These are phyloP conservation scores for Gentiana straminea DNA, from an alignment of 257 asterid genomes.

Conservation along the genomic window DNA sequence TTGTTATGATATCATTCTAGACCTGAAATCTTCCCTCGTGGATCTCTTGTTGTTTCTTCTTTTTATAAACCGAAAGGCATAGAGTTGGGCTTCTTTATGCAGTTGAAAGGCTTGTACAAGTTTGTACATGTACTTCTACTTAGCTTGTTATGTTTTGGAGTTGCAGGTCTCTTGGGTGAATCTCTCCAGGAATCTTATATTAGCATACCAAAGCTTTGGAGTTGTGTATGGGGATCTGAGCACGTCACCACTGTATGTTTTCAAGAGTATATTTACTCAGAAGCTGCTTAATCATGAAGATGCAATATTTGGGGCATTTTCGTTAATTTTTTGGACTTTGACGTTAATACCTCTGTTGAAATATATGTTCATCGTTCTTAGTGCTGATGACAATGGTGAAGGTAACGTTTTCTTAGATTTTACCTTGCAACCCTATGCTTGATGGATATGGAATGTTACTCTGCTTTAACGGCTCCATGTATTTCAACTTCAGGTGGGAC, in stretches of 20 bases:
- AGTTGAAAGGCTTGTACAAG: background rate
- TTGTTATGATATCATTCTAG: no score
- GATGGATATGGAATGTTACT: background rate
- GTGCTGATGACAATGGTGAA: constrained; percentile 94
- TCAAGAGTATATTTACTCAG: constrained; percentile 57
- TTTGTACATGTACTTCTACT: background rate
- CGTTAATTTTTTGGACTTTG: constrained; percentile 88
- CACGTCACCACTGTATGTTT: constrained; percentile 93
- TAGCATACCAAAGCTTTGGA: constrained; percentile 96
- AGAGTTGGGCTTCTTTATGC: no score
- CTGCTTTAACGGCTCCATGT: constrained; percentile 18
- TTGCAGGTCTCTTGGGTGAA: constrained; percentile 51
- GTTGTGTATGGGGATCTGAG: constrained; percentile 94
- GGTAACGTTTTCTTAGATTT: constrained; percentile 33
- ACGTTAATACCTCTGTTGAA: constrained; percentile 92
- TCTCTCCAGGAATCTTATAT: constrained; percentile 41
- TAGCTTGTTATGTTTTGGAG: constrained; percentile 13
- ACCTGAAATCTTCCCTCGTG: no score
- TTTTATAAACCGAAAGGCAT: no score
- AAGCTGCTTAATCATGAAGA: constrained; percentile 52
- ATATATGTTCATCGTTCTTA: constrained; percentile 47
- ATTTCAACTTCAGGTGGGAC: constrained; percentile 65
- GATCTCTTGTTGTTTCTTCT: no score
- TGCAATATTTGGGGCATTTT: constrained; percentile 82
- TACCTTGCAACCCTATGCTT: background rate